Percentiles rank a stretch among this genome's conserved stretches.
These are phyloP conservation scores for Venturia oleaginea DNA, from an alignment of 2,329 filamentous ascomycete species.

Conservation along the genomic window DNA sequence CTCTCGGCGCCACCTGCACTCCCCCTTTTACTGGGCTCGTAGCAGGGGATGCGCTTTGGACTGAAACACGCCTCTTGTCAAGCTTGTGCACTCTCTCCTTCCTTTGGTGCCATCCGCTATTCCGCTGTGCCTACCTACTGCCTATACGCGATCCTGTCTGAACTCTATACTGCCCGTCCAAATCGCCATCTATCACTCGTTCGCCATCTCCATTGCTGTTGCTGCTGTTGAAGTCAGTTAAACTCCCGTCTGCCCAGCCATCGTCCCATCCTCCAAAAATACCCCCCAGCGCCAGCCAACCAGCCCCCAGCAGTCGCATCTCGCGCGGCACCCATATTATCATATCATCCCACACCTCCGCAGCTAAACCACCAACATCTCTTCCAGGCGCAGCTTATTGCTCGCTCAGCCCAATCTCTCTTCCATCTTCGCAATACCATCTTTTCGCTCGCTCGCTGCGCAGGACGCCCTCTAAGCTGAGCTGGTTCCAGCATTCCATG, in stretches of 20 bases:
- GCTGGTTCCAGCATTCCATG: neutral
- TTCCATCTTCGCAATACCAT: neutral
- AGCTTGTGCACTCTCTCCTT: too few relatives aligned
- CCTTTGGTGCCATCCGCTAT: too few relatives aligned
- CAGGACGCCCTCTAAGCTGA: neutral
- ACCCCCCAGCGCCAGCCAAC: neutral
- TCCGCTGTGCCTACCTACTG: too few relatives aligned
- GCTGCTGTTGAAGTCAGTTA: neutral
- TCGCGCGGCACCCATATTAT: neutral
- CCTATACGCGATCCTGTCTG: too few relatives aligned
- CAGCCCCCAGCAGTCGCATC: neutral
- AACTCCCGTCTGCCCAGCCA: neutral
- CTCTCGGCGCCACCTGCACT: neutral
- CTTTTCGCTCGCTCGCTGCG: slow-evolving; percentile 1
- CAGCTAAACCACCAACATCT: neutral
- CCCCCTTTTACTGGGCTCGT: too few relatives aligned
- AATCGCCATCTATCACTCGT: neutral
- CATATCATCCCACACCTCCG: neutral
- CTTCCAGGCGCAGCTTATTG: neutral
- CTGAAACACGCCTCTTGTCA: too few relatives aligned
- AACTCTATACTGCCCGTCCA: neutral
- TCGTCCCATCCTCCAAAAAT: neutral
- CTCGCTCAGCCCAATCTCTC: neutral
- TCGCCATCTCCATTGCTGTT: neutral
- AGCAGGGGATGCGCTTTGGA: too few relatives aligned